Percentiles rank a stretch among this genome's conserved stretches.
Evolutionary conservation across 2,329 filamentous ascomycete genomes (phyloP).

Genomic region (Fusarium temperatum): DNA sequence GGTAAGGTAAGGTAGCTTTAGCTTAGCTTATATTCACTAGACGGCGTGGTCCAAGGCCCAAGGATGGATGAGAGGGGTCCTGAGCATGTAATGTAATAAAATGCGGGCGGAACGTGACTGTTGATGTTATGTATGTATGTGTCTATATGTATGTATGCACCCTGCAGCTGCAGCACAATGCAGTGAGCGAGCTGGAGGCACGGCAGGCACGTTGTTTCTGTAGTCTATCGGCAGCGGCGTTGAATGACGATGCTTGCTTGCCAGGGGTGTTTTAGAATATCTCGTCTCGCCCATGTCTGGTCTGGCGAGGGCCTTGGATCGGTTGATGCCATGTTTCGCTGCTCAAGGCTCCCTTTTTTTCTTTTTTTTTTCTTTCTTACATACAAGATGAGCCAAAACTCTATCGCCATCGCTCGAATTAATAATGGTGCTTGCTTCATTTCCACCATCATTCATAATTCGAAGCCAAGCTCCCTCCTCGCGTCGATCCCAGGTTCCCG

Average conservation of each 20-base stretch:
- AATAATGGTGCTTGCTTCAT: conserved; percentile 23
- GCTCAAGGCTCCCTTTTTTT: conserved; percentile 23
- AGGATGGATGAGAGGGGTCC: conserved; percentile 32
- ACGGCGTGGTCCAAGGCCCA: conserved; percentile 21
- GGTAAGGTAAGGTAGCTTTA: conserved; percentile 7
- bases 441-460: conserved; percentile 31
- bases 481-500: conserved; percentile 36
- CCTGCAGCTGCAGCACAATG: conserved; percentile 34
- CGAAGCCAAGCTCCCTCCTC: conserved; percentile 28
- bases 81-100: conserved; percentile 31
- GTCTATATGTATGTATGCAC: conserved; percentile 15
- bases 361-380: conserved; percentile 8
- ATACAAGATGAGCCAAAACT: conserved; percentile 16
- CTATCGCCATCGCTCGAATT: conserved; percentile 2
- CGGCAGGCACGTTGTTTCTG: conserved; percentile 37
- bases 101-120: conserved; percentile 38
- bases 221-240: conserved; percentile 36
- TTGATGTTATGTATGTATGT: conserved; percentile 35
- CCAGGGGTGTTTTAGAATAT: conserved; percentile 33
- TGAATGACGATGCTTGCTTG: conserved; percentile 41
- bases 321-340: conserved; percentile 32
- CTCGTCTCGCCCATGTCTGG: not conserved
- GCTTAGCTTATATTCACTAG: conserved; percentile 28
- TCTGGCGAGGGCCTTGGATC: conserved; percentile 12
- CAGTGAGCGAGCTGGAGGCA: conserved; percentile 24